A percentile compares a stretch with the other conserved stretches of the same genome.
These are phyloP conservation scores for Hyaloperonospora arabidopsidis DNA, from an alignment of 352 stramenopile species.

Conservation along the genomic window DNA sequence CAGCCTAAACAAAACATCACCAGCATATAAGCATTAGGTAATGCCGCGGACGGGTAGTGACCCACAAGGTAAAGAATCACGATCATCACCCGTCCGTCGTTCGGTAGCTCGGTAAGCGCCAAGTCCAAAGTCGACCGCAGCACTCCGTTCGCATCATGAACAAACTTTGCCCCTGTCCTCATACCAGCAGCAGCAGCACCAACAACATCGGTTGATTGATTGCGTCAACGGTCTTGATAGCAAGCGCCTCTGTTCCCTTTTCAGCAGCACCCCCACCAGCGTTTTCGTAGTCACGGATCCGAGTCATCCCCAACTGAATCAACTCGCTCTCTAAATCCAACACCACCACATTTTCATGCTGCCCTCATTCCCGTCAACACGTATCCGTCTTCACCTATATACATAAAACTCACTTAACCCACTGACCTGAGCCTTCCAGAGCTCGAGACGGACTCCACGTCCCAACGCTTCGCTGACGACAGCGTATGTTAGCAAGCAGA, in stretches of 20 bases:
- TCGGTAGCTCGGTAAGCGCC: slow-evolving; percentile 71
- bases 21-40: slow-evolving; percentile 1
- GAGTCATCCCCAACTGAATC: slow-evolving; percentile 75
- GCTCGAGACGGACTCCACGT: slow-evolving; percentile 68
- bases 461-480: slow-evolving; percentile 58
- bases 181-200: not conserved
- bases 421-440: slow-evolving; percentile 79
- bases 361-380: not conserved
- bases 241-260: not conserved
- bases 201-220: not conserved
- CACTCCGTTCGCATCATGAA: slow-evolving; percentile 65
- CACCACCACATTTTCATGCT: slow-evolving; percentile 85
- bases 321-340: slow-evolving; percentile 79
- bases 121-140: slow-evolving; percentile 60
- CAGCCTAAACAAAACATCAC: slow-evolving; percentile 28
- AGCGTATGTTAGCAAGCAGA: slow-evolving; percentile 8
- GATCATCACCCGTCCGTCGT: slow-evolving; percentile 56
- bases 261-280: slow-evolving; percentile 25
- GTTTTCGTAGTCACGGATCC: slow-evolving; percentile 71
- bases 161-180: slow-evolving; percentile 44
- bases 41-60: not conserved
- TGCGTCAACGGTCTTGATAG: not conserved
- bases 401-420: not conserved
- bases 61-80: not conserved
- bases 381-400: not conserved